Conservation (phyloP, 2,329 filamentous ascomycete species). For the Neoarthrinium moseri region DNA sequence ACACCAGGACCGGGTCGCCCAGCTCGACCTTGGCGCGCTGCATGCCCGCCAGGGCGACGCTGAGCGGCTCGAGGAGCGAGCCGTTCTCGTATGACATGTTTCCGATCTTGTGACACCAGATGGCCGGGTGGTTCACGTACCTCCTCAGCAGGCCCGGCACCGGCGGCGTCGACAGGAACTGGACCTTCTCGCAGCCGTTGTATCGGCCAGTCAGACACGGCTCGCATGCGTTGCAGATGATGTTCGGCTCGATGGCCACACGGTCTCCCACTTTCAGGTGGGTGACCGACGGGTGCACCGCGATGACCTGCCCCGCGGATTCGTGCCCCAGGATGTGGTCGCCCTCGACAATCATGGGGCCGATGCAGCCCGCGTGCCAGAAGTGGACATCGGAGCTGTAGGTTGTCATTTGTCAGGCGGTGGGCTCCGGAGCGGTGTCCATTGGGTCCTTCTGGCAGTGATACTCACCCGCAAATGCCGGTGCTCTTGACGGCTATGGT, state of each 20-base stretch:
- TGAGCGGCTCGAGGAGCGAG: slow-evolving; percentile 85
- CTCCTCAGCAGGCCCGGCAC: slow-evolving; percentile 82
- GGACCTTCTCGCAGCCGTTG: slow-evolving; percentile 86
- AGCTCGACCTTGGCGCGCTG: slow-evolving; percentile 78
- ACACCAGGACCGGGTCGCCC: slow-evolving; percentile 85
- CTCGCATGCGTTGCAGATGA: slow-evolving; percentile 89
- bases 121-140: slow-evolving; percentile 91
- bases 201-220: slow-evolving; percentile 90
- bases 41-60: slow-evolving; percentile 84
- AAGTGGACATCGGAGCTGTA: slow-evolving; percentile 89
- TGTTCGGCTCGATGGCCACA: slow-evolving; percentile 90
- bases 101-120: slow-evolving; percentile 96
- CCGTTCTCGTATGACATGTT: slow-evolving; percentile 91
- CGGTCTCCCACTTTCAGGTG: slow-evolving; percentile 81
- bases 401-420: slow-evolving; percentile 14
- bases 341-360: slow-evolving; percentile 87
- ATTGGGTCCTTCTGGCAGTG: slow-evolving; percentile 2
- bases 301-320: slow-evolving; percentile 80
- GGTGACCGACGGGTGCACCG: slow-evolving; percentile 77
- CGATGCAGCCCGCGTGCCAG: slow-evolving; percentile 94
- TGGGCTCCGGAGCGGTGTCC: not conserved
- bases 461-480: slow-evolving; percentile 82
- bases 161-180: slow-evolving; percentile 88
- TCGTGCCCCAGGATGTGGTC: slow-evolving; percentile 95
- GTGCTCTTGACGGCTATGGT: slow-evolving; percentile 89